Evolutionary conservation across 2,329 filamentous ascomycete genomes (phyloP).

Genomic region (Colletotrichum sp.): DNA sequence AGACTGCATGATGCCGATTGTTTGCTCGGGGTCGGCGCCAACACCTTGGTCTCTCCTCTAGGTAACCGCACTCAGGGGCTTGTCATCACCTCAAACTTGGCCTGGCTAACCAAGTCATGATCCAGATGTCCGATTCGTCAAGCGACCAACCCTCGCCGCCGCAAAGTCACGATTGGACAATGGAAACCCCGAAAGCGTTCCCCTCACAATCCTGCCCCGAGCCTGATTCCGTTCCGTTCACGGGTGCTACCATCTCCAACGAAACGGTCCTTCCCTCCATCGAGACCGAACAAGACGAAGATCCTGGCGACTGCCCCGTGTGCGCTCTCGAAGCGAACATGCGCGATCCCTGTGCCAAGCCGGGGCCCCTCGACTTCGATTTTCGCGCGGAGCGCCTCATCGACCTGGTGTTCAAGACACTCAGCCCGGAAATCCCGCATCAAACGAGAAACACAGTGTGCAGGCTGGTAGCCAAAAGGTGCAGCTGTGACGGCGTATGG

Average conservation of each 20-base stretch:
- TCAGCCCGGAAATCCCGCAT: background rate
- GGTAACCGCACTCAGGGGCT: background rate
- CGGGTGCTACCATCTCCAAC: background rate
- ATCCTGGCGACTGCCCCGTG: background rate
- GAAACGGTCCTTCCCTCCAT: background rate
- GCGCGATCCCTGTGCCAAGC: background rate
- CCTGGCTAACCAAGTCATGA: background rate
- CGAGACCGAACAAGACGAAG: background rate
- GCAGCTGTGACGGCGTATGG: background rate
- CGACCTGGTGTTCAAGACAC: background rate
- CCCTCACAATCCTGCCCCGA: background rate
- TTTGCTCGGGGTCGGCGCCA: background rate
- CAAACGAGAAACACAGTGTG: background rate
- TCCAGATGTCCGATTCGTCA: background rate
- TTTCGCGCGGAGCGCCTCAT: background rate
- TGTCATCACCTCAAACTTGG: background rate
- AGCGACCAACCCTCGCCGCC: background rate
- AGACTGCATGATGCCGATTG: background rate
- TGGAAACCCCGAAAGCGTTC: background rate
- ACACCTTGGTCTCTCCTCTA: background rate
- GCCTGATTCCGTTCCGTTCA: background rate
- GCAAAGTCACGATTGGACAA: background rate
- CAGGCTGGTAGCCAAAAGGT: background rate
- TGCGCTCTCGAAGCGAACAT: background rate
- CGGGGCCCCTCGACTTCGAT: background rate